phyloP scores from a whole-genome alignment of 140 eudicot species.

The Anethum foeniculum region DNA sequence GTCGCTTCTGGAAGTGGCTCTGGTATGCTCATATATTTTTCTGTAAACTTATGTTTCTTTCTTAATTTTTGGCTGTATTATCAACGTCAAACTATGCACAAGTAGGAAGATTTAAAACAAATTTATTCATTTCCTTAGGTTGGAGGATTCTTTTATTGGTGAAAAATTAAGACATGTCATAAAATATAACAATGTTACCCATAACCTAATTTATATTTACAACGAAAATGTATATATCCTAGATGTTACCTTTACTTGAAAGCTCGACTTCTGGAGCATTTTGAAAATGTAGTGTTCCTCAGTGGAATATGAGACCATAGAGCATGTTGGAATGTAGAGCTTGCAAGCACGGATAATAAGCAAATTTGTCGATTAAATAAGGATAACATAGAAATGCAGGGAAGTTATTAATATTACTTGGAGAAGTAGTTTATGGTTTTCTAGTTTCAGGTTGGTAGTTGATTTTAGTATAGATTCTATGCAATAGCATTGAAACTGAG shows the following conservation, averaged over 20 bases:
- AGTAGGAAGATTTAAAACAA: not conserved
- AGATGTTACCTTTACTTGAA: not conserved
- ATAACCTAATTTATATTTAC: not conserved
- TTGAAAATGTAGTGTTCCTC: not conserved
- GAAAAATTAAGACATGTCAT: not conserved
- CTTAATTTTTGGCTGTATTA: not conserved
- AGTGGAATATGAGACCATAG: not conserved
- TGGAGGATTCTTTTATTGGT: not conserved
- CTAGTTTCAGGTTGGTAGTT: not conserved
- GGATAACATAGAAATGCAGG: not conserved
- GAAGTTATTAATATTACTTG: not conserved
- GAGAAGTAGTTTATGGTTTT: not conserved
- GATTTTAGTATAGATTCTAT: not conserved
- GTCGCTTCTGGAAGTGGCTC: slow-evolving; percentile 85
- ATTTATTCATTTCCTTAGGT: not conserved
- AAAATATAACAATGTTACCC: not conserved
- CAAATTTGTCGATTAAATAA: not conserved
- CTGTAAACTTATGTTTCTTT: not conserved
- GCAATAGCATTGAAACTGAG: not conserved
- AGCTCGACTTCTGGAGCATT: not conserved
- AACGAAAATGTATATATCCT: not conserved
- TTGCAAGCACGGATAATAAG: not conserved
- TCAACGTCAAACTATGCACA: not conserved
- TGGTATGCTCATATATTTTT: slow-evolving; percentile 32
- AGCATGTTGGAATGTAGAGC: not conserved